phyloP scores from a whole-genome alignment of 345 rosid genomes.

The Lepidium africanum region DNA sequence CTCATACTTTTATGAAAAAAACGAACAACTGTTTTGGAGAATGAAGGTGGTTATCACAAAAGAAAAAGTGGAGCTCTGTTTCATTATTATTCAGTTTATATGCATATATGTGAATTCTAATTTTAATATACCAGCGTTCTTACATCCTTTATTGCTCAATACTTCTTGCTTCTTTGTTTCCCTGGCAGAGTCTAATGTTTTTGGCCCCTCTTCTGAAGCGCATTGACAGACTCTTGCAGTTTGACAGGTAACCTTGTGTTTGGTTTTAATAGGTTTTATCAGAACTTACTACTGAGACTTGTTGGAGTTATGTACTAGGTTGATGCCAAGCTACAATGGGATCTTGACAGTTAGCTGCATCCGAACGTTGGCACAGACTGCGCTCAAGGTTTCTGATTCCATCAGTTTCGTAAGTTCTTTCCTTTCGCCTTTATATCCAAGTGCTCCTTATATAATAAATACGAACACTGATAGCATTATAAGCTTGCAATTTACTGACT shows the following conservation, averaged over 20 bases:
- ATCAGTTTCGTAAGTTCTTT: constrained; percentile 60
- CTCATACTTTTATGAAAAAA: not conserved
- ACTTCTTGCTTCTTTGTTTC: constrained; percentile 14
- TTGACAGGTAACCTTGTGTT: constrained; percentile 59
- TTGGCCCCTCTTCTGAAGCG: constrained; percentile 94
- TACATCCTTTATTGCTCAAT: constrained; percentile 10
- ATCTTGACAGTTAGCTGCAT: constrained; percentile 90
- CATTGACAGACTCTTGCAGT: constrained; percentile 87
- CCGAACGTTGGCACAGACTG: constrained; percentile 74
- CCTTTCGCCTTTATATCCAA: not conserved
- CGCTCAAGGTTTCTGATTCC: constrained; percentile 71
- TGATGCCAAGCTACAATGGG: constrained; percentile 96
- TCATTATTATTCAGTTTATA: not conserved
- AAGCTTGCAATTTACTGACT: constrained; percentile 11
- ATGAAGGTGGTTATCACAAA: not conserved
- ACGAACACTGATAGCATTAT: constrained; percentile 14
- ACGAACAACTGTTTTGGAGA: not conserved
- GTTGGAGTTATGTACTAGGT: constrained; percentile 35
- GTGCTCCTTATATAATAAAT: not conserved
- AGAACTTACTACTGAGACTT: constrained; percentile 3
- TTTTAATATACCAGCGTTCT: not conserved
- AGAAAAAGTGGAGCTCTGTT: not conserved
- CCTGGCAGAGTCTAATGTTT: constrained; percentile 63
- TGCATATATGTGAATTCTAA: constrained; percentile 2
- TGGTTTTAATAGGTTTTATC: not conserved